Conservation (phyloP, 371 early-diverging fungal species). For the Saksenaea vasiformis region DNA sequence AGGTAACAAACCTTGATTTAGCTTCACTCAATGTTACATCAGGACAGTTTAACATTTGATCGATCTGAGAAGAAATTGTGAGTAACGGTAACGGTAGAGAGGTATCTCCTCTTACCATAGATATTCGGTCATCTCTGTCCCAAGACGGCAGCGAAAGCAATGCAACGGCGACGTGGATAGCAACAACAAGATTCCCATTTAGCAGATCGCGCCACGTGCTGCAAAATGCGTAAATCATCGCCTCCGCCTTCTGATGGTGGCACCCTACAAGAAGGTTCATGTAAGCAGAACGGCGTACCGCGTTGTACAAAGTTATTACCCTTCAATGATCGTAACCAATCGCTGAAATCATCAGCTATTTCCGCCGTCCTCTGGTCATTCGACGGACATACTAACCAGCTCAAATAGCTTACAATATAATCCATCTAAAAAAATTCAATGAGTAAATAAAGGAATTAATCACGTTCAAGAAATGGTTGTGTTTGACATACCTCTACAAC, state of each 20-base stretch:
- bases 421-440: background rate
- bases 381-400: background rate
- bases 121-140: background rate
- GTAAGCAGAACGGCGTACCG: background rate
- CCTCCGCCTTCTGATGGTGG: background rate
- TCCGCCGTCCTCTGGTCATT: background rate
- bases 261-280: background rate
- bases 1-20: too few relatives aligned
- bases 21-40: background rate
- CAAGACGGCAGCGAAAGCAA: background rate
- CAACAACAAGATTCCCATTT: background rate
- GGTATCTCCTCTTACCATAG: background rate
- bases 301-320: background rate
- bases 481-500: background rate
- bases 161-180: background rate
- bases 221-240: background rate
- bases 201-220: background rate
- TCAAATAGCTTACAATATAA: background rate
- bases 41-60: background rate
- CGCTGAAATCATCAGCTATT: background rate
- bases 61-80: background rate
- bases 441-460: background rate
- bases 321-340: background rate
- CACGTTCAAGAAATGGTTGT: background rate
- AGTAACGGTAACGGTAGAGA: background rate